Percentiles rank a stretch among this genome's conserved stretches.
Conservation (phyloP, 495 filamentous ascomycete species). For the Oidiodendron maius region DNA sequence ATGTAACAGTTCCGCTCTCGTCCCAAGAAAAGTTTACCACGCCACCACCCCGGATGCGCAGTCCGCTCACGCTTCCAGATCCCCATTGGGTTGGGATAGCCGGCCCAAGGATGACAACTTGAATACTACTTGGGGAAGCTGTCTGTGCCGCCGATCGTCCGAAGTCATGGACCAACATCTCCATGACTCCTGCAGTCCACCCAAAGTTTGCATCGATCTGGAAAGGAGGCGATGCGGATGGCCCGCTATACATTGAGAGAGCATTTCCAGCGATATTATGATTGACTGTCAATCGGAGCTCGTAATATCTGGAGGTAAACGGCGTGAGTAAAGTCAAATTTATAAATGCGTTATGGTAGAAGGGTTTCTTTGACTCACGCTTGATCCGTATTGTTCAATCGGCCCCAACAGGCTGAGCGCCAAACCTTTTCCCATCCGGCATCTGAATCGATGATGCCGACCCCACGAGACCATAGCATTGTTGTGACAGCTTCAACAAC, state of each 20-base stretch:
- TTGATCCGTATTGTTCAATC: constrained; percentile 37
- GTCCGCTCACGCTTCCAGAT: constrained; percentile 25
- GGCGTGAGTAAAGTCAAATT: no score
- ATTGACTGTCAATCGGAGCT: constrained; percentile 25
- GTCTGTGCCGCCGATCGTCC: constrained; percentile 6
- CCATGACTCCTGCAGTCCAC: constrained; percentile 35
- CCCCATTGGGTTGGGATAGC: constrained; percentile 28
- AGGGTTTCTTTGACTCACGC: no score
- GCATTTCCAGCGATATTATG: constrained; percentile 42
- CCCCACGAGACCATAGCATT: constrained; percentile 33
- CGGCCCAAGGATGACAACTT: constrained; percentile 34
- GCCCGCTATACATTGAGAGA: constrained; percentile 35
- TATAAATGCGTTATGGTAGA: no score
- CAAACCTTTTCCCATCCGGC: constrained; percentile 52
- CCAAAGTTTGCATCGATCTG: constrained; percentile 56
- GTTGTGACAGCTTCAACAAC: constrained; percentile 35
- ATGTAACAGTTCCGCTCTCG: constrained; percentile 22
- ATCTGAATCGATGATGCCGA: constrained; percentile 37
- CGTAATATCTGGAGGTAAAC: no score
- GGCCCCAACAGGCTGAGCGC: constrained; percentile 42
- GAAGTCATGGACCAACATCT: constrained; percentile 38
- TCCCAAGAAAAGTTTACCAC: constrained; percentile 35
- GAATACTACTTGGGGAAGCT: no score
- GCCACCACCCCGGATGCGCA: constrained; percentile 35
- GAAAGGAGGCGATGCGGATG: constrained; percentile 31